Evolutionary conservation across 1,284 basidiomycete species (phyloP), one percentile per base, ranked within the genome.

Genomic region (Mycena sp.): DNA sequence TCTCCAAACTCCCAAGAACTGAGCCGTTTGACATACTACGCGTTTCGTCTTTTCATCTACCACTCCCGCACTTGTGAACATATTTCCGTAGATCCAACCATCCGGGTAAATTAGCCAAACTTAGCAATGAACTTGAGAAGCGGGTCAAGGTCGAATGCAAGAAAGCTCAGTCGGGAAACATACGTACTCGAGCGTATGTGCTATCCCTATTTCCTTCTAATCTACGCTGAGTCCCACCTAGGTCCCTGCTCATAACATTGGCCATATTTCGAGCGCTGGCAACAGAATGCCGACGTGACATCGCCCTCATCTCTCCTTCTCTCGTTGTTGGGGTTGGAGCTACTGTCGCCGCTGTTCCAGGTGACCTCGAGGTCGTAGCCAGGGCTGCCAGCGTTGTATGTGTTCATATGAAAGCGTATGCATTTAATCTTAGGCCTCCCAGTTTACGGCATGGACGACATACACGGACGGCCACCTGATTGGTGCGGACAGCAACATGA

Each of bases 371-470:
- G 75, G 87, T 98, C 26, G 83, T 87, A 53, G 92, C 93, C 2
- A 87, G 94, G 69, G 89, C 93, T 7, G 94, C 95, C 10, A 91
- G 86, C 71, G 86, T 95, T 64, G 94, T 94, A 73, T 72, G 92
- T 57, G 23, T 48, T 14, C 14, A 30, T 85, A 52, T 48, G 17
- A 19, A 51, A 60, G 11, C 48, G 17, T 14, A 29, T 10, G 16
- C 60, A 52, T 14, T 14, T 46, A 28, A 35, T 9, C 28, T 9
- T 23, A 38, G 43, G 16, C 19, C 45, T 14, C 72, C 23, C 61
- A 95, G 90, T 96, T 99, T 72, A 92, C 91, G 14, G 91, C 95
- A 0, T 95, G 95, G 87, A 91, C 94, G n/a, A 96, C 94, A 6
- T 97, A 91, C 71, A 94, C 95, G 9, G 91, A 96, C 69, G 94